Evolutionary conservation across 2,329 filamentous ascomycete species (phyloP).

Genomic region (Lecanicillium sp.): DNA sequence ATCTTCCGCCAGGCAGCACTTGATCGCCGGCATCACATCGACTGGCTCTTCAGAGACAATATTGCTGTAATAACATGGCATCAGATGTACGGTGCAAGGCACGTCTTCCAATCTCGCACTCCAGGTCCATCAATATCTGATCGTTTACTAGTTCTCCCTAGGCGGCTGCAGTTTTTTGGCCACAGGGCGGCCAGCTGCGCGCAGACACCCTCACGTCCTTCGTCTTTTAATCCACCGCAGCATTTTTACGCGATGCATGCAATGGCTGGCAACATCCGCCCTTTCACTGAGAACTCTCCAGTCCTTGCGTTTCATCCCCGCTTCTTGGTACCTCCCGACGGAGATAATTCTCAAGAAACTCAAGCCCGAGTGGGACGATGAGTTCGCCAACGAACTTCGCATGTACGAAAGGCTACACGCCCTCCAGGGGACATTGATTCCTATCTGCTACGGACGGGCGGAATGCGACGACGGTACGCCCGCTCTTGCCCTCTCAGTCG

Average conservation of each 20-base stretch:
- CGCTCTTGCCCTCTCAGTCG: conserved; percentile 15
- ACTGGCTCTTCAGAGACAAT: too few relatives aligned
- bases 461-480: conserved; percentile 12
- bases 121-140: too few relatives aligned
- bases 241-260: neutral
- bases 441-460: conserved; percentile 15
- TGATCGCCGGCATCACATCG: too few relatives aligned
- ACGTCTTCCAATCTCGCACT: too few relatives aligned
- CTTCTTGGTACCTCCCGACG: conserved; percentile 13
- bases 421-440: conserved; percentile 16
- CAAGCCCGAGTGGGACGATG: conserved; percentile 16
- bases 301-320: neutral
- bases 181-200: neutral
- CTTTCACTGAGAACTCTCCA: neutral
- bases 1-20: too few relatives aligned
- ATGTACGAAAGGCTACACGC: conserved; percentile 14
- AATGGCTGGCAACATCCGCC: neutral
- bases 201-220: neutral
- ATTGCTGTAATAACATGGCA: too few relatives aligned
- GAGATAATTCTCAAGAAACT: conserved; percentile 17
- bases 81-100: too few relatives aligned
- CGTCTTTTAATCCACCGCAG: neutral
- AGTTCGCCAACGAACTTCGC: conserved; percentile 17
- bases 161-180: neutral
- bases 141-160: neutral